phyloP scores from a whole-genome alignment of 257 asterid species.

The Nicotiana benthamiana region DNA sequence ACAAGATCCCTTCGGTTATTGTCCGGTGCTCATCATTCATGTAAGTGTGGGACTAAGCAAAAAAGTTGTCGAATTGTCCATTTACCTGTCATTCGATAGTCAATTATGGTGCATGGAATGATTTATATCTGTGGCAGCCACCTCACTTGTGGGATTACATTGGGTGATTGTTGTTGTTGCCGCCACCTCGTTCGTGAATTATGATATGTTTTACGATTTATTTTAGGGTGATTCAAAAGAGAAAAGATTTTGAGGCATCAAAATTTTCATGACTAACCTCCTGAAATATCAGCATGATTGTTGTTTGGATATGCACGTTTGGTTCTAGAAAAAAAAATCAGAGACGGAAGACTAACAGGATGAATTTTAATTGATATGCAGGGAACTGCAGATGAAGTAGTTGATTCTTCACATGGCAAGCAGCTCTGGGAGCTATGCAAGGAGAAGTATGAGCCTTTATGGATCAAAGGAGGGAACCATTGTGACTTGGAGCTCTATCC shows the following conservation, averaged over 20 bases:
- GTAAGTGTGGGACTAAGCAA: constrained; percentile 38
- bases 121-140: neutral
- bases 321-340: neutral
- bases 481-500: constrained; percentile 80
- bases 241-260: neutral
- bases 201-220: neutral
- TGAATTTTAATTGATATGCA: constrained; percentile 10
- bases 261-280: neutral
- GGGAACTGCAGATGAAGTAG: constrained; percentile 95
- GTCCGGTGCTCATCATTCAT: constrained; percentile 63
- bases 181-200: neutral
- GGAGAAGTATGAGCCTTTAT: constrained; percentile 76
- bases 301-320: neutral
- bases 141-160: neutral
- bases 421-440: constrained; percentile 85
- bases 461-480: constrained; percentile 86
- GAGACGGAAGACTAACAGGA: neutral
- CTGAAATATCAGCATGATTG: neutral
- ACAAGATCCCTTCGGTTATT: constrained; percentile 32
- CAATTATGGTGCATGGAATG: neutral
- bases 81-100: neutral
- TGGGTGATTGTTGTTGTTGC: no score
- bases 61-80: neutral
- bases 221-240: neutral
- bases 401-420: constrained; percentile 77